Evolutionary conservation across 2,329 filamentous ascomycete genomes (phyloP).

Genomic region (Ophiosphaerella narmari): DNA sequence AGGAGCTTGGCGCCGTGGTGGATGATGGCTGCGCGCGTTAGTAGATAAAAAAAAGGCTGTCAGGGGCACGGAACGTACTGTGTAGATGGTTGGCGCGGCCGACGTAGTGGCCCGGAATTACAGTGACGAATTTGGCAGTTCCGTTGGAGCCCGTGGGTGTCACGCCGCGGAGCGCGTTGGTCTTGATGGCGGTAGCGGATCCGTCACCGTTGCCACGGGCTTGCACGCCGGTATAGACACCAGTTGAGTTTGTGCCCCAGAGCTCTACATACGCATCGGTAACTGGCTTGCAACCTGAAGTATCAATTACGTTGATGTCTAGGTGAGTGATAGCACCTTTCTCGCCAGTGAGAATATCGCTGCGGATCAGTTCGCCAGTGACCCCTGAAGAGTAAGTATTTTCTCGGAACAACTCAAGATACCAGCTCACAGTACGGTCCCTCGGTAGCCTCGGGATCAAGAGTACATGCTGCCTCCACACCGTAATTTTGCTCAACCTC

Average conservation of each 20-base stretch:
- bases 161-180: slow-evolving; percentile 54
- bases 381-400: slow-evolving; percentile 40
- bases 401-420: background rate
- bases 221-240: slow-evolving; percentile 56
- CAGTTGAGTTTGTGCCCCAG: slow-evolving; percentile 48
- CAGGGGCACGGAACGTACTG: slow-evolving; percentile 22
- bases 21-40: slow-evolving; percentile 33
- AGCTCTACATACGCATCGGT: slow-evolving; percentile 57
- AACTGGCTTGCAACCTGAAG: slow-evolving; percentile 57
- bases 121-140: slow-evolving; percentile 55
- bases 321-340: slow-evolving; percentile 56
- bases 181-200: slow-evolving; percentile 27
- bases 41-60: background rate
- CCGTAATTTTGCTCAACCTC: slow-evolving; percentile 35
- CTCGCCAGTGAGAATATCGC: slow-evolving; percentile 56
- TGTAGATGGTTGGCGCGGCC: slow-evolving; percentile 41
- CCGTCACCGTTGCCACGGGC: slow-evolving; percentile 42
- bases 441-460: slow-evolving; percentile 40
- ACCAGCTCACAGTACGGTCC: slow-evolving; percentile 40
- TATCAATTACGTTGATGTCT: slow-evolving; percentile 60
- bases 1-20: slow-evolving; percentile 48
- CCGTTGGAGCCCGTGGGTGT: slow-evolving; percentile 54
- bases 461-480: slow-evolving; percentile 35
- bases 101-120: slow-evolving; percentile 52
- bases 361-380: slow-evolving; percentile 56